Conservation (phyloP, 2,329 filamentous ascomycete genomes). For the Rosellinia necatrix region DNA sequence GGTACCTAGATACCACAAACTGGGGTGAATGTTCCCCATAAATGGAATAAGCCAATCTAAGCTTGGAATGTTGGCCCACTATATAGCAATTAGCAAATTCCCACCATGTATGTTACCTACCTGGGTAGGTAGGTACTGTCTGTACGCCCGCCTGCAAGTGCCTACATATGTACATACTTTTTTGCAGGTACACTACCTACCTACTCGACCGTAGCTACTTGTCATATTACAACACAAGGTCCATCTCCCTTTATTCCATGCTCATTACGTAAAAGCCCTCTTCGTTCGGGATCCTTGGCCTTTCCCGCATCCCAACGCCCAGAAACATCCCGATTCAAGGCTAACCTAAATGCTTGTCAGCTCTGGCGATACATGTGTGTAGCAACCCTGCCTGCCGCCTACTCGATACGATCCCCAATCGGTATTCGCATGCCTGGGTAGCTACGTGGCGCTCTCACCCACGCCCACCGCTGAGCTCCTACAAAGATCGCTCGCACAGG, state of each 20-base stretch:
- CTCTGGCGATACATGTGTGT: slow-evolving; percentile 3
- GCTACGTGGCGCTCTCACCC: background rate
- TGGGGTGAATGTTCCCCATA: too few species aligned
- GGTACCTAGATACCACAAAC: too few species aligned
- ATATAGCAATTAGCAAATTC: too few species aligned
- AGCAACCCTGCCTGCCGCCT: background rate
- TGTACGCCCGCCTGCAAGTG: background rate
- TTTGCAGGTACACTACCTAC: too few species aligned
- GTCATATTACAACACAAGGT: too few species aligned
- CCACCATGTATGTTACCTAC: too few species aligned
- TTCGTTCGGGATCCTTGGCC: background rate
- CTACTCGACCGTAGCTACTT: too few species aligned
- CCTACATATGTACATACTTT: background rate
- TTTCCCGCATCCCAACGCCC: background rate
- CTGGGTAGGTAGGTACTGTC: background rate
- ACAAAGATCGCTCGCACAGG: background rate
- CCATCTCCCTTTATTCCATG: slow-evolving; percentile 20
- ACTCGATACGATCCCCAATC: slow-evolving; percentile 8
- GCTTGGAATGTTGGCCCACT: too few species aligned
- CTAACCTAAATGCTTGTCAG: slow-evolving; percentile 1
- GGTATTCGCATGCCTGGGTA: slow-evolving; percentile 3
- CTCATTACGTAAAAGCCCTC: slow-evolving; percentile 11
- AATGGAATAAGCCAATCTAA: too few species aligned
- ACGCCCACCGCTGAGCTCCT: background rate
- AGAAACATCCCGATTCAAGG: background rate